phyloP scores from a whole-genome alignment of 768 basidiomycete genomes.

The Termitomyces sp. region DNA sequence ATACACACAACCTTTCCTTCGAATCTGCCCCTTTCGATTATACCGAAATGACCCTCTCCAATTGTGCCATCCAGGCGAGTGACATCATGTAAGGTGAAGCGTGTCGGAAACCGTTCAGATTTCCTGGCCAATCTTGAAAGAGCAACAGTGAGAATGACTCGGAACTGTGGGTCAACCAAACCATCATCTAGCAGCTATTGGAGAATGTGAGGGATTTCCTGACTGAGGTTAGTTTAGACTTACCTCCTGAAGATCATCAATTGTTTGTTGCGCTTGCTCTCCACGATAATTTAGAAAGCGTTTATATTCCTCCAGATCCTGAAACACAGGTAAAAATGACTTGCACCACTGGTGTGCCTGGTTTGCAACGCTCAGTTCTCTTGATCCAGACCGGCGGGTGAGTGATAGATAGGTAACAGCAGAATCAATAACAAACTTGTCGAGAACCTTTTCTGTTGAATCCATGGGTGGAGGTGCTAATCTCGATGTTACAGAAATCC shows the following conservation, averaged over 20 bases:
- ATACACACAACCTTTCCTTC: neutral
- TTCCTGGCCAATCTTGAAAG: conserved; percentile 1
- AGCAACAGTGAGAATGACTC: neutral
- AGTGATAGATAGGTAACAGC: neutral
- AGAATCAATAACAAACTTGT: neutral
- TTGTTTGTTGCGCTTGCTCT: neutral
- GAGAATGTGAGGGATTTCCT: neutral
- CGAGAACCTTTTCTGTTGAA: neutral
- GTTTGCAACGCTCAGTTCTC: neutral
- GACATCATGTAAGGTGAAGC: neutral
- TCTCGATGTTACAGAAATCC: too few relatives aligned
- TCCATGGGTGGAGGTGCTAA: neutral
- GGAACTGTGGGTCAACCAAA: neutral
- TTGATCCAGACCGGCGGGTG: neutral
- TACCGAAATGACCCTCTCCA: neutral
- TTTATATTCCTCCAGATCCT: neutral
- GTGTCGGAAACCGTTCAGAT: neutral
- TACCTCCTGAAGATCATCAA: neutral
- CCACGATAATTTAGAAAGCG: neutral
- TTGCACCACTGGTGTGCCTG: neutral
- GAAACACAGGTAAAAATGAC: neutral
- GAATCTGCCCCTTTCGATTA: neutral
- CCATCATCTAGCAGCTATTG: neutral
- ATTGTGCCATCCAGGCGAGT: neutral
- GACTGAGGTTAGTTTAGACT: neutral